Evolutionary conservation across 495 filamentous ascomycete species (phyloP).

Genomic region (Bathelium albidoporum): DNA sequence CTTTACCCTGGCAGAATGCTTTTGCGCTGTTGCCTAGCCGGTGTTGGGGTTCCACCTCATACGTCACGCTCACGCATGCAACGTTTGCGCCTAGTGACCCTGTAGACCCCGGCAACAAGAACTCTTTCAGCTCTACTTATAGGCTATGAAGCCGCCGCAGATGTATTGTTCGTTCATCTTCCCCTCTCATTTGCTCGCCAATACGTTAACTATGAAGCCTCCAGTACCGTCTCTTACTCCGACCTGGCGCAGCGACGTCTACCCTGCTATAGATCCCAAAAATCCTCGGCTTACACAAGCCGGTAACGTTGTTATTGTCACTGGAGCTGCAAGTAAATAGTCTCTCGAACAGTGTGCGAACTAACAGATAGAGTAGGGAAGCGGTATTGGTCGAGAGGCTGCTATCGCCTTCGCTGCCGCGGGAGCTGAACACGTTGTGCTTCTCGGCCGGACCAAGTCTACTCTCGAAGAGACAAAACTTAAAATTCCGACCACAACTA

Average conservation of each 20-base stretch:
- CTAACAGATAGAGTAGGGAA: conserved; percentile 15
- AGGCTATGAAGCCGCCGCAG: too few species aligned
- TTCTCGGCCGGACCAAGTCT: conserved; percentile 16
- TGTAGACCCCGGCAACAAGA: too few species aligned
- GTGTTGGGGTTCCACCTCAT: too few species aligned
- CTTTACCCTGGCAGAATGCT: too few species aligned
- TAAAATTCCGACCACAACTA: conserved; percentile 12
- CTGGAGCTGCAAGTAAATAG: neutral
- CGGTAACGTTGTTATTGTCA: conserved; percentile 4
- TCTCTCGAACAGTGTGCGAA: conserved; percentile 11
- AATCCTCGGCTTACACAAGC: neutral
- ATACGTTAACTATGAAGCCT: neutral
- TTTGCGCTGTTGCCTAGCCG: too few species aligned
- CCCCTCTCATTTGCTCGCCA: too few species aligned
- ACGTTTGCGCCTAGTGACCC: too few species aligned
- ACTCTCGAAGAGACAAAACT: conserved; percentile 13
- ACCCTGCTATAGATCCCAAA: conserved; percentile 9
- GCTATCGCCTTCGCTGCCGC: conserved; percentile 31
- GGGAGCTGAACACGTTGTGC: conserved; percentile 12
- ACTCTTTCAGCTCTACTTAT: too few species aligned
- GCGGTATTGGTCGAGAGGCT: conserved; percentile 33
- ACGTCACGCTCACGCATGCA: too few species aligned
- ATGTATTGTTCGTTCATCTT: too few species aligned
- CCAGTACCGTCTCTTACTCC: conserved; percentile 9
- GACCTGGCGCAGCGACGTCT: conserved; percentile 14